Evolutionary conservation across 2,329 filamentous ascomycete genomes (phyloP).

Genomic region (Coniosporium tulheliwenetii): DNA sequence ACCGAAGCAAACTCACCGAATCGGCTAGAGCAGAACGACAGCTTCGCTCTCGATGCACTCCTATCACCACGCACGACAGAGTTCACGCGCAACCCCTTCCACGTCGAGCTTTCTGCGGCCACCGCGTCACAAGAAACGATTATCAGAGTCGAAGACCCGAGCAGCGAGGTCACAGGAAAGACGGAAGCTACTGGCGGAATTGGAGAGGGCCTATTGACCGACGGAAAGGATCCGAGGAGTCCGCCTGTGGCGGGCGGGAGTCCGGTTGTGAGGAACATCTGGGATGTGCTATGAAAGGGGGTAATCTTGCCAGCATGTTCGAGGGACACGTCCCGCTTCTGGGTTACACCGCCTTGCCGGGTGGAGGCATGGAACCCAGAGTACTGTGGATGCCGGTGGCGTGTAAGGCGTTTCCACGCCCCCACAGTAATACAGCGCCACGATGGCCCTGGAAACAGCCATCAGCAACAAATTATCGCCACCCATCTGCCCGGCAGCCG

Average conservation of each 20-base stretch:
- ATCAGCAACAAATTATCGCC: too few species aligned
- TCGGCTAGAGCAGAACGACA: conserved; percentile 12
- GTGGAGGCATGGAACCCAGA: too few species aligned
- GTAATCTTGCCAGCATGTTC: neutral
- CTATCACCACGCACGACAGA: conserved; percentile 58
- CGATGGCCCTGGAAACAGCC: too few species aligned
- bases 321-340: too few species aligned
- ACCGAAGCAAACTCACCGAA: conserved; percentile 1
- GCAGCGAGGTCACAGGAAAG: conserved; percentile 12
- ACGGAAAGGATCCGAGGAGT: conserved; percentile 54
- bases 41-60: conserved; percentile 32
- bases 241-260: conserved; percentile 59
- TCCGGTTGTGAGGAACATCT: conserved; percentile 63
- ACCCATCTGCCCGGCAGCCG: too few species aligned
- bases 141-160: conserved; percentile 2
- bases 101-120: conserved; percentile 19
- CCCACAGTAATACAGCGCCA: too few species aligned
- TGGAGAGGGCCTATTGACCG: conserved; percentile 36
- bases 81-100: conserved; percentile 55
- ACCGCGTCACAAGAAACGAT: conserved; percentile 16
- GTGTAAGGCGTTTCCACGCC: too few species aligned
- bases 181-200: conserved; percentile 28
- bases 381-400: too few species aligned
- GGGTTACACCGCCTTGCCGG: too few species aligned
- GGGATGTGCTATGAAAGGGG: conserved; percentile 49